These are phyloP conservation scores for Kwoniella bestiolae DNA, from an alignment of 768 basidiomycete species.

Conservation along the genomic window DNA sequence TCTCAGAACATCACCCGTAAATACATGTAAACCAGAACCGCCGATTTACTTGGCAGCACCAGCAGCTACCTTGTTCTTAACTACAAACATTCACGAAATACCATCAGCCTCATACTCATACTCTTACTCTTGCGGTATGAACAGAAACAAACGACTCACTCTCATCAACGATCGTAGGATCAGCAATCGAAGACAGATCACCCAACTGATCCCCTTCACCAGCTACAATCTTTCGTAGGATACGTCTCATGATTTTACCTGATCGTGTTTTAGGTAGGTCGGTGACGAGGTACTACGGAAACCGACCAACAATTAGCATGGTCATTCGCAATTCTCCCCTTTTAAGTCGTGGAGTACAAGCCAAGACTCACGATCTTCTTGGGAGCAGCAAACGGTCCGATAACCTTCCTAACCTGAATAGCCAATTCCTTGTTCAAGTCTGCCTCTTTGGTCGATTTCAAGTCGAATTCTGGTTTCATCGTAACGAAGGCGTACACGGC, in stretches of 20 bases:
- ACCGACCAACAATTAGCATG: not conserved
- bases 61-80: conserved; percentile 27
- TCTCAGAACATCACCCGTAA: too few relatives aligned
- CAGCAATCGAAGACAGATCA: conserved; percentile 89
- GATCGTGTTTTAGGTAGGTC: conserved; percentile 94
- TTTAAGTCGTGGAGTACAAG: not conserved
- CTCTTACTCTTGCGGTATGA: not conserved
- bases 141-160: conserved; percentile 53
- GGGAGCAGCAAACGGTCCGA: conserved; percentile 95
- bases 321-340: not conserved
- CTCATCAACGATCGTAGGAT: conserved; percentile 79
- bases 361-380: conserved; percentile 76
- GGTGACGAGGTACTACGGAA: conserved; percentile 42
- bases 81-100: conserved; percentile 6
- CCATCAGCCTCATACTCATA: not conserved
- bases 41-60: not conserved
- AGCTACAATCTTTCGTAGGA: conserved; percentile 91
- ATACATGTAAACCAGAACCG: too few relatives aligned
- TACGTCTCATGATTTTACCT: conserved; percentile 94
- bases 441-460: conserved; percentile 71
- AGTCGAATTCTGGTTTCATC: conserved; percentile 89
- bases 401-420: conserved; percentile 94
- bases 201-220: conserved; percentile 82
- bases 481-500: conserved; percentile 94
- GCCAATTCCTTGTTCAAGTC: conserved; percentile 81